Evolutionary conservation across 2,329 filamentous ascomycete genomes (phyloP).

Genomic region (Talaromyces islandicus): DNA sequence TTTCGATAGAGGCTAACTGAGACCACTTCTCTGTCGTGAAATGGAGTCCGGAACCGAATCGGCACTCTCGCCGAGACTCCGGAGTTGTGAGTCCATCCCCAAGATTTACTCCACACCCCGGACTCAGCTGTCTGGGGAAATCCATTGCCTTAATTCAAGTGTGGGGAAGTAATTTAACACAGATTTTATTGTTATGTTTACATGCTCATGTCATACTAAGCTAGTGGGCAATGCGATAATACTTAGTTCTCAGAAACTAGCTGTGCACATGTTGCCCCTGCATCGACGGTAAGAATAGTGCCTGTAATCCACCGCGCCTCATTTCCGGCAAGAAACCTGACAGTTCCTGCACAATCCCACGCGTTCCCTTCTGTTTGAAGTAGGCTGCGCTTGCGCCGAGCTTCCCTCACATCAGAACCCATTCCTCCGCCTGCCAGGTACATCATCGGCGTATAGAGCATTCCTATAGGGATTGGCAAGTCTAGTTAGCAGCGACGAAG

Average conservation of each 20-base stretch:
- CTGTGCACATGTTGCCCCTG: constrained; percentile 32
- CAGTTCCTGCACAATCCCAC: constrained; percentile 49
- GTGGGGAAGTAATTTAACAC: not conserved
- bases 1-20: not conserved
- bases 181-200: not conserved
- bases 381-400: constrained; percentile 44
- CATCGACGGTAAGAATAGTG: constrained; percentile 43
- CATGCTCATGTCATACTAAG: not conserved
- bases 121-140: not conserved
- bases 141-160: not conserved
- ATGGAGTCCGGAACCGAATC: not conserved
- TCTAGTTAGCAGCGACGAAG: not conserved
- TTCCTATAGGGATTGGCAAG: constrained; percentile 11
- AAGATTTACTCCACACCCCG: not conserved
- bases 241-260: not conserved
- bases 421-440: constrained; percentile 40
- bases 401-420: constrained; percentile 45
- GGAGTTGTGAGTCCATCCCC: not conserved
- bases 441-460: constrained; percentile 55
- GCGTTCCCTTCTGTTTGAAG: constrained; percentile 50
- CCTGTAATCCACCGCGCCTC: constrained; percentile 50
- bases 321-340: constrained; percentile 47
- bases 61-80: not conserved
- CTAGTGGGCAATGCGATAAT: not conserved
- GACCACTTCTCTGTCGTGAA: not conserved